phyloP scores from a whole-genome alignment of 345 rosid genomes.

The Pistacia atlantica region DNA sequence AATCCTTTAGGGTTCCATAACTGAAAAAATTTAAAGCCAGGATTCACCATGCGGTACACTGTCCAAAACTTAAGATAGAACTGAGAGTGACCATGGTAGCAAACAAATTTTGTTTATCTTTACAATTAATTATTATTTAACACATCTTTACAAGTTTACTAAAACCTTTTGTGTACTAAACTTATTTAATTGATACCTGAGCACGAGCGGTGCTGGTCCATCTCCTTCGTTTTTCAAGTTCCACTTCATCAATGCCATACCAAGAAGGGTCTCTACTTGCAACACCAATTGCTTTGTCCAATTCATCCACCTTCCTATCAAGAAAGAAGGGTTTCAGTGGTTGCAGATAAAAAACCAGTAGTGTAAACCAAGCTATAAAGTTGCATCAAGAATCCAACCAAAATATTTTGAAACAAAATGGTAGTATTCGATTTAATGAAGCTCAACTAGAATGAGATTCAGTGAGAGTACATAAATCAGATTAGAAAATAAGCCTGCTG shows the following conservation, averaged over 20 bases:
- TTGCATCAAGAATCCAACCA: not conserved
- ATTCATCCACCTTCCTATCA: conserved; percentile 97
- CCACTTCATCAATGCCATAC: conserved; percentile 82
- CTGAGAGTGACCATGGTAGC: conserved; percentile 3
- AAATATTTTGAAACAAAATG: not conserved
- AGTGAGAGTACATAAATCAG: not conserved
- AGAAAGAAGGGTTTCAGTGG: conserved; percentile 49
- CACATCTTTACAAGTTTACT: not conserved
- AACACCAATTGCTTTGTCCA: conserved; percentile 86
- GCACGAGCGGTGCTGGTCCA: conserved; percentile 87
- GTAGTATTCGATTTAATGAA: not conserved
- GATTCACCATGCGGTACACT: not conserved
- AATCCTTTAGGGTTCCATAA: conserved; percentile 21
- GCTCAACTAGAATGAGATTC: not conserved
- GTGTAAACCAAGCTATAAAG: not conserved
- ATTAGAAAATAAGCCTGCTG: not conserved
- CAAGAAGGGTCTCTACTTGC: conserved; percentile 89
- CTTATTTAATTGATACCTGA: conserved; percentile 47
- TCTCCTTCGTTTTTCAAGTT: conserved; percentile 89
- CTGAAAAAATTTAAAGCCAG: conserved; percentile 2
- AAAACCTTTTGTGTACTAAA: not conserved
- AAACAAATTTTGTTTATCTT: conserved; percentile 2
- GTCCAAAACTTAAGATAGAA: not conserved
- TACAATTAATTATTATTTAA: conserved; percentile 6
- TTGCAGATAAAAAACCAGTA: conserved; percentile 29